Evolutionary conservation across 352 stramenopile genomes (phyloP), one percentile per base, ranked within the genome.

Genomic region (Pythium myriotylum): DNA sequence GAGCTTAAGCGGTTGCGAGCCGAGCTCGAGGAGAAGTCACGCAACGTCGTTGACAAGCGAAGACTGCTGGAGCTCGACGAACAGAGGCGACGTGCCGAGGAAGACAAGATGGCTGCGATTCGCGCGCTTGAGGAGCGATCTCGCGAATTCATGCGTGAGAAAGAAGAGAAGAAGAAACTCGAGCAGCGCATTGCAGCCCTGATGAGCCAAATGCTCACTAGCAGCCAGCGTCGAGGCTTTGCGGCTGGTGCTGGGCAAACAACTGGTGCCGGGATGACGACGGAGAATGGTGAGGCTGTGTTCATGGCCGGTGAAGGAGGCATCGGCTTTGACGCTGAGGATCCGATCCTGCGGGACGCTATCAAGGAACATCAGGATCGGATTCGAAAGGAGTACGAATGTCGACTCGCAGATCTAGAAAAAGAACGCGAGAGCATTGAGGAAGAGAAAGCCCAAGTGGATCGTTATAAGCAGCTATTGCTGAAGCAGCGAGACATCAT

Each of bases 401-500:
- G 77, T 17, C 86, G 88, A 4, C 68, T 98, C 8, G 92, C 90
- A 0, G 94, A 98, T 35, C 72, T 98, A 7, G 94, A 98, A 70
- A 92, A 94, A 20, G 94, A 98, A 64, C 80, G 93, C 6, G 91
- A 98, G 67, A 96, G 77, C 4, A 98, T 98, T 35, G 92, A 97
- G 39, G 86, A 97, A 59, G 94, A 98, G 62, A 98, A 98, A 49
- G 91, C 94, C 6, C 91, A 98, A 65, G 94, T 98, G 14, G 95
- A 98, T 57, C 78, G 95, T 22, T 98, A 98, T 79, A 98, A 98
- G 68, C 92, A 97, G 53, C 70, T 98, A 16, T 73, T 98, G n/a
- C 78, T 98, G 46, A 98, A 98, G 73, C 94, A 98, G 67, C 81
- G 94, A 3, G 95, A 98, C 66, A 98, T 98, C 37, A 98, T 98